Percentiles rank a stretch among this genome's conserved stretches.
phyloP scores from a whole-genome alignment of 1,139 yeast species.

The Hyphopichia buzzinii region DNA sequence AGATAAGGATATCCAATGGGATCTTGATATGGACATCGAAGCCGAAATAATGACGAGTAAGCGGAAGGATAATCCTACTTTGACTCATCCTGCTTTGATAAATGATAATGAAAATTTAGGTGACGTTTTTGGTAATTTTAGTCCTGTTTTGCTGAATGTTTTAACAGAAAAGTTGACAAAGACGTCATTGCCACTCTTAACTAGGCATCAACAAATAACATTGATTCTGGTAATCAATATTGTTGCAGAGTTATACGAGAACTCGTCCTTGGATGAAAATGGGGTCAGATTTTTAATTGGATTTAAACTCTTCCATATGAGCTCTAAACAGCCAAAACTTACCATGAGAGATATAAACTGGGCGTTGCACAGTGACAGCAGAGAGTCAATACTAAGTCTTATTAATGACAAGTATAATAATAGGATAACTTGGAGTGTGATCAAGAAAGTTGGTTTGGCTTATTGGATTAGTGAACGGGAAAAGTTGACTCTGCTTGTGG shows the following conservation, averaged over 20 bases:
- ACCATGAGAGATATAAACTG: slow-evolving; percentile 81
- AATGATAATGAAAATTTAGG: slow-evolving; percentile 16
- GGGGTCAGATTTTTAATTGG: slow-evolving; percentile 75
- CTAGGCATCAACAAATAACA: slow-evolving; percentile 90
- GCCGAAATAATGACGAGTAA: slow-evolving; percentile 13
- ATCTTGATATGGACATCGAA: slow-evolving; percentile 29
- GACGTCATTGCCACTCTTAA: slow-evolving; percentile 71
- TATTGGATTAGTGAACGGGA: slow-evolving; percentile 62
- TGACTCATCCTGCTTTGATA: not conserved
- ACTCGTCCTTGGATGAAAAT: slow-evolving; percentile 62
- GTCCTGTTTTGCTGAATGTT: slow-evolving; percentile 43
- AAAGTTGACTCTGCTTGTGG: slow-evolving; percentile 54
- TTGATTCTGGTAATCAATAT: slow-evolving; percentile 69
- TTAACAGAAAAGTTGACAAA: slow-evolving; percentile 62
- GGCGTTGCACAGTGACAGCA: slow-evolving; percentile 84
- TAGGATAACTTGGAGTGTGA: slow-evolving; percentile 57
- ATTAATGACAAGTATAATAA: slow-evolving; percentile 48
- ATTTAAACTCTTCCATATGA: slow-evolving; percentile 59
- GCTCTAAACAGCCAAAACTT: slow-evolving; percentile 43
- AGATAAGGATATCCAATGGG: slow-evolving; percentile 34
- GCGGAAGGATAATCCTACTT: not conserved
- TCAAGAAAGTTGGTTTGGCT: slow-evolving; percentile 61
- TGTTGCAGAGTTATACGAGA: slow-evolving; percentile 44
- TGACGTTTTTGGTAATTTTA: slow-evolving; percentile 42
- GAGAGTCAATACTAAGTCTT: slow-evolving; percentile 58